Evolutionary conservation across 2,329 filamentous ascomycete genomes (phyloP).

Genomic region (Blastomyces parvus): DNA sequence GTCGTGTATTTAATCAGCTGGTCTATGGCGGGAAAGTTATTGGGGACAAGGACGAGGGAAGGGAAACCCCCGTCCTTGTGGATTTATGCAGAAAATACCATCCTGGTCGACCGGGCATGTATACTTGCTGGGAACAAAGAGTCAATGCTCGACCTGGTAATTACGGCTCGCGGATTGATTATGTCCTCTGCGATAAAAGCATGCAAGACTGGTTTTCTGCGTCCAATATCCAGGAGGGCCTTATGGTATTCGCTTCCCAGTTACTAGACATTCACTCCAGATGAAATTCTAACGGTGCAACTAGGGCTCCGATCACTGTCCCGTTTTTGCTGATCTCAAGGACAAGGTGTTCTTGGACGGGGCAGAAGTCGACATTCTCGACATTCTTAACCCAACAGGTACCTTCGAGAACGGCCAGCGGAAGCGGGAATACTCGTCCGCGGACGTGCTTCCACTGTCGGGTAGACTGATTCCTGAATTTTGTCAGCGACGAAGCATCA

Average conservation of each 20-base stretch:
- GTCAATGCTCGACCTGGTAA: slow-evolving; percentile 94
- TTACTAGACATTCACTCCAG: neutral
- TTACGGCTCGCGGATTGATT: slow-evolving; percentile 87
- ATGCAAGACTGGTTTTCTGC: slow-evolving; percentile 72
- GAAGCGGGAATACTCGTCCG: slow-evolving; percentile 55
- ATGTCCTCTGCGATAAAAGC: slow-evolving; percentile 69
- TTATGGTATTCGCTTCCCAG: slow-evolving; percentile 47
- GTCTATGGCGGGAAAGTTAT: slow-evolving; percentile 61
- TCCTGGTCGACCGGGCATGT: slow-evolving; percentile 75
- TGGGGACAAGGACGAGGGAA: slow-evolving; percentile 55
- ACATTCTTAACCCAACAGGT: slow-evolving; percentile 68
- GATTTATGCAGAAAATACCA: slow-evolving; percentile 79
- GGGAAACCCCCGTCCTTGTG: slow-evolving; percentile 64
- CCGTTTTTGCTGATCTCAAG: slow-evolving; percentile 69
- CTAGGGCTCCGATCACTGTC: slow-evolving; percentile 87
- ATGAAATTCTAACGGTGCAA: slow-evolving; percentile 16
- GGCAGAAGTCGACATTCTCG: slow-evolving; percentile 47
- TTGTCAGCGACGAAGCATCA: slow-evolving; percentile 71
- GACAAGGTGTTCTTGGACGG: slow-evolving; percentile 49
- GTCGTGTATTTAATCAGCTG: slow-evolving; percentile 78
- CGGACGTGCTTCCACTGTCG: slow-evolving; percentile 63
- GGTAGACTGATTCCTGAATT: slow-evolving; percentile 83
- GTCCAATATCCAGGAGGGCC: slow-evolving; percentile 81
- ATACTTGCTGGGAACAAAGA: slow-evolving; percentile 92
- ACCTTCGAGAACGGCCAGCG: slow-evolving; percentile 61